Percentiles rank a stretch among this genome's conserved stretches.
phyloP scores from a whole-genome alignment of 2,329 filamentous ascomycete genomes.

The Aspergillus costaricaensis region DNA sequence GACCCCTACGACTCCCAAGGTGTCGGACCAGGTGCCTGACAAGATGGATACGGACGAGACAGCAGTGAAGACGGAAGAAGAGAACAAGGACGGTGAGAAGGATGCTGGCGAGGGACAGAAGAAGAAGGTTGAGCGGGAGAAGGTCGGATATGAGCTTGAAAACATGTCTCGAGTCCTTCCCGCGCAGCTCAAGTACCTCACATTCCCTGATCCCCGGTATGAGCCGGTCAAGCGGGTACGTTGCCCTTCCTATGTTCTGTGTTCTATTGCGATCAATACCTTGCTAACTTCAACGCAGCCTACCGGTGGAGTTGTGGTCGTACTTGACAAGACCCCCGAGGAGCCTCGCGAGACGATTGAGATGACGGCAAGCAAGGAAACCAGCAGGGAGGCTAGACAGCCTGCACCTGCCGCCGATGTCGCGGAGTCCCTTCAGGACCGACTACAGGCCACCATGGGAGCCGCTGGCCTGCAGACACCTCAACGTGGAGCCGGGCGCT shows the following conservation, averaged over 20 bases:
- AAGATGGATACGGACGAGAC: conserved; percentile 76
- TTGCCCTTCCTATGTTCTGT: conserved; percentile 18
- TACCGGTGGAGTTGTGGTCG: conserved; percentile 89
- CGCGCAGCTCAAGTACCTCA: conserved; percentile 91
- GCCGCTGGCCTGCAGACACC: conserved; percentile 36
- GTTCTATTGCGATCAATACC: not conserved
- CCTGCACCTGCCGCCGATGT: conserved; percentile 8
- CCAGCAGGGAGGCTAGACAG: conserved; percentile 40
- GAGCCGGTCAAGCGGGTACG: conserved; percentile 87
- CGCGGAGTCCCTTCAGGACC: conserved; percentile 46
- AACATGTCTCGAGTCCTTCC: conserved; percentile 97
- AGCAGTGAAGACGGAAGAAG: conserved; percentile 65
- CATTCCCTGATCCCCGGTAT: conserved; percentile 85
- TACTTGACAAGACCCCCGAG: conserved; percentile 77
- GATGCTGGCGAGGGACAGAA: conserved; percentile 64
- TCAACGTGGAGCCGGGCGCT: conserved; percentile 31
- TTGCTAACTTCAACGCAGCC: conserved; percentile 62
- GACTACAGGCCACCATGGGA: conserved; percentile 43
- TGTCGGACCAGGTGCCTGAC: conserved; percentile 61
- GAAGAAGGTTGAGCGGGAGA: conserved; percentile 94
- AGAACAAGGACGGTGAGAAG: conserved; percentile 61
- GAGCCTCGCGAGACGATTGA: conserved; percentile 82
- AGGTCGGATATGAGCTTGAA: conserved; percentile 91
- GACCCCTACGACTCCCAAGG: conserved; percentile 72
- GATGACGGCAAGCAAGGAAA: conserved; percentile 81